Evolutionary conservation across 2,329 filamentous ascomycete species (phyloP).

Genomic region (Aspergillus melleus): DNA sequence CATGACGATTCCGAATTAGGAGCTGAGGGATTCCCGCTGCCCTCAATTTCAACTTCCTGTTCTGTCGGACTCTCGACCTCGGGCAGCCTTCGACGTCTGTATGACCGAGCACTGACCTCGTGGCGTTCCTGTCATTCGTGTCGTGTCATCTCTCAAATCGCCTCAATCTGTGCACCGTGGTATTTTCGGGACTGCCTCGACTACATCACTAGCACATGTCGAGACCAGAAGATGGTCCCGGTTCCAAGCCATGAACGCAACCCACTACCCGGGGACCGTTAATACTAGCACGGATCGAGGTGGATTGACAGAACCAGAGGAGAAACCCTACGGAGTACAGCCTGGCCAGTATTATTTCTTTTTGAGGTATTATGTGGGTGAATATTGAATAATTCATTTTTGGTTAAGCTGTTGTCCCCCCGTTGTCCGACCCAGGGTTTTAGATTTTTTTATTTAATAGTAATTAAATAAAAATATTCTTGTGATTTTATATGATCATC

Average conservation of each 20-base stretch:
- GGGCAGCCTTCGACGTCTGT: background rate
- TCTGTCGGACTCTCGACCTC: too few species aligned
- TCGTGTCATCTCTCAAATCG: background rate
- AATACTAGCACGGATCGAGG: slow-evolving; percentile 2
- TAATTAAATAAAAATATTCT: background rate
- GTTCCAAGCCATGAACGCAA: background rate
- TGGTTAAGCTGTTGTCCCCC: background rate
- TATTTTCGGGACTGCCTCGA: background rate
- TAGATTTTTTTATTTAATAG: background rate
- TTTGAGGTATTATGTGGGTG: background rate
- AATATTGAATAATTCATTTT: too few species aligned
- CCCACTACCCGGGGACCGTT: slow-evolving; percentile 5
- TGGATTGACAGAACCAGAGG: slow-evolving; percentile 11
- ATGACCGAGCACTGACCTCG: background rate
- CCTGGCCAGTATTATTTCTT: background rate
- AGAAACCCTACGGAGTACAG: background rate
- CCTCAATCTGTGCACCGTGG: background rate
- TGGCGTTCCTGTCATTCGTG: background rate
- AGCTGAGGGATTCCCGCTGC: background rate
- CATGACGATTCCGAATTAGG: background rate
- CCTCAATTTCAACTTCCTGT: too few species aligned
- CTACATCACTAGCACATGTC: background rate
- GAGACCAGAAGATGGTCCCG: background rate
- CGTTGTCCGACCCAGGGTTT: background rate
- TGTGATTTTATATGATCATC: slow-evolving; percentile 9